These are phyloP conservation scores for Trichomonascaceae sp. DNA, from an alignment of 1,139 yeast genomes.

Conservation along the genomic window DNA sequence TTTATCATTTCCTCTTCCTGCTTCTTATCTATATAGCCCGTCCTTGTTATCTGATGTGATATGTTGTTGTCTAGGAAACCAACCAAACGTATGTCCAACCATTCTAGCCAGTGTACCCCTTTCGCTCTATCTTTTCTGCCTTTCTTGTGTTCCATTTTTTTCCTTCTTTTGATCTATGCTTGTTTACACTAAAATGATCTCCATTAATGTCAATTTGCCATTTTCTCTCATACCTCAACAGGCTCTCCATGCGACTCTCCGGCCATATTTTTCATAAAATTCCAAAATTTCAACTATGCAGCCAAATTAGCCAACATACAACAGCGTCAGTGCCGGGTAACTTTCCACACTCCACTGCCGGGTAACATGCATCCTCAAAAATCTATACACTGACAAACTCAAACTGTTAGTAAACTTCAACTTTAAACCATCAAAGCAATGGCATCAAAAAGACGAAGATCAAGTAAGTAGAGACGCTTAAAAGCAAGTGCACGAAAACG, in stretches of 20 bases:
- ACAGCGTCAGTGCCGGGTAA: not conserved
- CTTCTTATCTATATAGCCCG: too few relatives aligned
- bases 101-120: too few relatives aligned
- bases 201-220: not conserved
- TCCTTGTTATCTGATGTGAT: too few relatives aligned
- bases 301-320: not conserved
- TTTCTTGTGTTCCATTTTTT: too few relatives aligned
- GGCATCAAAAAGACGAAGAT: slow-evolving; percentile 15
- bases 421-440: not conserved
- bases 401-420: not conserved
- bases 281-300: not conserved
- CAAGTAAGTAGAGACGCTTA: slow-evolving; percentile 11
- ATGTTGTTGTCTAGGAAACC: too few relatives aligned
- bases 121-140: too few relatives aligned
- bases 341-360: not conserved
- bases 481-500: not conserved
- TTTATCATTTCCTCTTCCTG: too few relatives aligned
- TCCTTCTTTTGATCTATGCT: not conserved
- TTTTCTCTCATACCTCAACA: not conserved
- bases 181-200: not conserved
- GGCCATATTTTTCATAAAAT: not conserved
- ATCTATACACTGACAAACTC: not conserved
- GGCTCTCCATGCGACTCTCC: not conserved
- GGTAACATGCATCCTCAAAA: slow-evolving; percentile 3
- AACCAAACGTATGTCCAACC: too few relatives aligned